phyloP scores from a whole-genome alignment of 75 land plant species.

The Cryptomeria japonica region DNA sequence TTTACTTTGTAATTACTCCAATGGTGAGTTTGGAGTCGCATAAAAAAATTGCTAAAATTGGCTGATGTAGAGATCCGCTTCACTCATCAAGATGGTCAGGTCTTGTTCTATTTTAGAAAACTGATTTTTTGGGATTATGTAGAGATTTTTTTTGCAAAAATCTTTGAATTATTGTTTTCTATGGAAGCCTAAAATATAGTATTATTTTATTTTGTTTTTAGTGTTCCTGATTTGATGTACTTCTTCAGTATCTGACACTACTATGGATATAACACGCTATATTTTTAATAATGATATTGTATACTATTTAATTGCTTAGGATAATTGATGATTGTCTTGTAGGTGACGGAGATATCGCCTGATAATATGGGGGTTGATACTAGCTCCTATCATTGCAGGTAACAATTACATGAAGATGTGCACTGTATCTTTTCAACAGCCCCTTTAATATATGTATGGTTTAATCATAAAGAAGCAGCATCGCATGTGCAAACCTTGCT shows the following conservation, averaged over 20 bases:
- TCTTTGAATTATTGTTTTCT: not conserved
- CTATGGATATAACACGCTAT: not conserved
- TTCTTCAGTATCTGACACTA: not conserved
- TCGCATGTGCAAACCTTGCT: not conserved
- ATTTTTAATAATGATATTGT: not conserved
- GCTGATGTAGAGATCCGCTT: not conserved
- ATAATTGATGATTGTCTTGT: constrained; percentile 15
- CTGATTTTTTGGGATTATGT: not conserved
- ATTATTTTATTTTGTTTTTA: not conserved
- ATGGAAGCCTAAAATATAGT: not conserved
- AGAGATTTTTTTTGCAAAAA: not conserved
- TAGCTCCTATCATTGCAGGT: constrained; percentile 96
- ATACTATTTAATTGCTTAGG: not conserved
- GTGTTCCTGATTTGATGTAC: not conserved
- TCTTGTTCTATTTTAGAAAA: not conserved
- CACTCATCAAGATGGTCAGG: not conserved
- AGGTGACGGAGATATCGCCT: constrained; percentile 62
- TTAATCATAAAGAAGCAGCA: not conserved
- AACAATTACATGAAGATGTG: constrained; percentile 9
- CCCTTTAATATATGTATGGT: not conserved
- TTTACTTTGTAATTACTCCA: not conserved
- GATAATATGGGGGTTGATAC: constrained; percentile 75
- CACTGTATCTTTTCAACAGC: not conserved
- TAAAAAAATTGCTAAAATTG: not conserved
- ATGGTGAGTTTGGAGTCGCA: not conserved